These are phyloP conservation scores for Coelastrella sp. DNA, from an alignment of 139 green algal species.

Conservation along the genomic window DNA sequence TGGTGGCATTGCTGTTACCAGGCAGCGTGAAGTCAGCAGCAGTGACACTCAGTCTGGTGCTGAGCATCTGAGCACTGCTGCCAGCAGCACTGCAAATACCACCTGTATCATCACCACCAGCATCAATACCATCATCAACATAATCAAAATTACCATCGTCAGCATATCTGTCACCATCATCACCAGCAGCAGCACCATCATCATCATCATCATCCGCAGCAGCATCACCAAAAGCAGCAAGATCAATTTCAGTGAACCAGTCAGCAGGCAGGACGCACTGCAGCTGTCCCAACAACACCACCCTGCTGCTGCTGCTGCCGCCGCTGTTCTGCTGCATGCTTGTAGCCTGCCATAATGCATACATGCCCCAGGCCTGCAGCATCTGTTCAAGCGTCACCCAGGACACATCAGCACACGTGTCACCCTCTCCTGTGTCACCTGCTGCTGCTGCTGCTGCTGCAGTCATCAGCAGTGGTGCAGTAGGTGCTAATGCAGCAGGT, in stretches of 20 bases:
- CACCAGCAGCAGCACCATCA: neutral
- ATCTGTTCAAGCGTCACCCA: neutral
- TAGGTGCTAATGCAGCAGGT: too few relatives aligned
- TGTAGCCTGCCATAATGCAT: neutral
- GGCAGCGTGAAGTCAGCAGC: neutral
- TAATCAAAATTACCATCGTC: too few relatives aligned
- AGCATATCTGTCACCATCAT: too few relatives aligned
- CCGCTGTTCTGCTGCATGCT: slow-evolving; percentile 6
- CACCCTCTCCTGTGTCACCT: neutral
- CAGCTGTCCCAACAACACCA: neutral
- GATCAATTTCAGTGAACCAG: neutral
- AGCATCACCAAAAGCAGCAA: neutral
- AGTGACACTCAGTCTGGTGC: too few relatives aligned
- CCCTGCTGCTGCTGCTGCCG: slow-evolving; percentile 9
- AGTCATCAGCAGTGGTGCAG: too few relatives aligned
- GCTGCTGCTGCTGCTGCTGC: too few relatives aligned
- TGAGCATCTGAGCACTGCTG: neutral
- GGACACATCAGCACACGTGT: neutral
- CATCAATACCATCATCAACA: too few relatives aligned
- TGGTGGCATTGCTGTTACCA: neutral
- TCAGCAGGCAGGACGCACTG: neutral
- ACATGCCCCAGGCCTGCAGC: neutral
- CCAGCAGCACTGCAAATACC: neutral
- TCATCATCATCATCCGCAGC: neutral
- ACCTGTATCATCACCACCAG: too few relatives aligned